These are phyloP conservation scores for Phytophthora uliginosa DNA, from an alignment of 352 stramenopile species.

Conservation along the genomic window DNA sequence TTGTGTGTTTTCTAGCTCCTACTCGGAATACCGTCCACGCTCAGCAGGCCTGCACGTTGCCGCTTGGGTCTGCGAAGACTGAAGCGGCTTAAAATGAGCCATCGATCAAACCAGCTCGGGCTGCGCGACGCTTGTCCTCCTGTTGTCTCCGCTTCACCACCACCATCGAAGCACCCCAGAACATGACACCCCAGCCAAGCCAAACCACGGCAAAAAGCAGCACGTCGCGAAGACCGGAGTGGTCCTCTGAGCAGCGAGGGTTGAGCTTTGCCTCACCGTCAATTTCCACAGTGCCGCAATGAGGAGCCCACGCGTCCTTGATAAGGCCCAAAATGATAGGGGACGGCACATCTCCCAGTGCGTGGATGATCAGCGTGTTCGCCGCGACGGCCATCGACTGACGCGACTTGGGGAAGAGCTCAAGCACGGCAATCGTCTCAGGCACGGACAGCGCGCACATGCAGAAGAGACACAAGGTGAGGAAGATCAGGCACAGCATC, in stretches of 20 bases:
- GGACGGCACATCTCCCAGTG: constrained; percentile 95
- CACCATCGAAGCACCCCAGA: constrained; percentile 67
- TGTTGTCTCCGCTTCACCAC: constrained; percentile 45
- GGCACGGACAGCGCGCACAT: constrained; percentile 82
- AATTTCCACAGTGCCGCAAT: constrained; percentile 82
- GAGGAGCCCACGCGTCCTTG: constrained; percentile 94
- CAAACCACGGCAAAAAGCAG: constrained; percentile 84
- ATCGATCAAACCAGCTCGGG: constrained; percentile 24
- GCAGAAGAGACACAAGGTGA: constrained; percentile 77
- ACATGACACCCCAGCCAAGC: constrained; percentile 75
- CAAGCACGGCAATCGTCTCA: constrained; percentile 91
- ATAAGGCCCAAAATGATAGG: constrained; percentile 94
- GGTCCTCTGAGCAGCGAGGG: constrained; percentile 70
- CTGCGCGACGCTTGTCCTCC: constrained; percentile 30
- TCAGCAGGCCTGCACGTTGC: not conserved
- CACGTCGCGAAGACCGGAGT: constrained; percentile 68
- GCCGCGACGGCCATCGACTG: constrained; percentile 93
- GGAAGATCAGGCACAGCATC: constrained; percentile 71
- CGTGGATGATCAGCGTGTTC: constrained; percentile 94
- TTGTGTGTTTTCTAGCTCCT: constrained; percentile 19
- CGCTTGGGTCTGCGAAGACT: constrained; percentile 7
- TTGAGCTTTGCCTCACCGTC: constrained; percentile 71
- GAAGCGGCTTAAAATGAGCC: constrained; percentile 27
- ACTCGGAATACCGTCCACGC: constrained; percentile 11
- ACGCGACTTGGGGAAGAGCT: constrained; percentile 89